Evolutionary conservation across 495 filamentous ascomycete genomes (phyloP), one percentile per base, ranked within the genome.

Genomic region (Delitschia confertaspora): DNA sequence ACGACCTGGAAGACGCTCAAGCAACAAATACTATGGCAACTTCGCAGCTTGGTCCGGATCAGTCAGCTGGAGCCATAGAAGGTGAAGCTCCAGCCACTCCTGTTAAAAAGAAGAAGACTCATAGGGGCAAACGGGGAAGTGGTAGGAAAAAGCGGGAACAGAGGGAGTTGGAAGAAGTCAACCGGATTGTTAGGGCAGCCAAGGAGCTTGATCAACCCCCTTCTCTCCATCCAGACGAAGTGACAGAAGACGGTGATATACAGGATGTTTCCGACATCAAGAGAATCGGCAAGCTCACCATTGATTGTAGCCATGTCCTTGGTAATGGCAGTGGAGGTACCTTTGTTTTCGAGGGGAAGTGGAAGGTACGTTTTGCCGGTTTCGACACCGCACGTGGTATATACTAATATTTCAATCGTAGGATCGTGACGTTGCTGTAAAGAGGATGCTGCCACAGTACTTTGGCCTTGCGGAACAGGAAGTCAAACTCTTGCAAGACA

Each of bases 381-480:
- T 25, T 34, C 18, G 18, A 4, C 1, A 4, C n/a, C 24, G 14
- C 13, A 0, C 26, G 11, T 10, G 5, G 19, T 13, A 10, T 24
- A 17, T 38, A 33, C 23, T 49, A 20, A 44, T 37, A 11, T 32
- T 24, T 3, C 24, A 11, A 2, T 33, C 23, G 7, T 29, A 93
- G 56, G 87, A 88, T 16, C 81, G 88, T 50, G 82, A 85, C 32
- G 93, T 98, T 14, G 91, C 91, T 1, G 87, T 98, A 23, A 98
- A 98, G 67, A 76, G 91, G 17, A 96, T 98, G 87, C 70, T 95
- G 35, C 82, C 85, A 27, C 82, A 91, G 45, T 93, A 94, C 60
- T 93, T 83, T 61, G 91, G 95, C 41, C 87, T 98, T 52, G 93
- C 93, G 8, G 83, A 83, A 16, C 89, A 95, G 47, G 91, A 98